Evolutionary conservation across 2,329 filamentous ascomycete species (phyloP), one percentile per base, ranked within the genome.

Genomic region (Aspergillus thermomutatus): DNA sequence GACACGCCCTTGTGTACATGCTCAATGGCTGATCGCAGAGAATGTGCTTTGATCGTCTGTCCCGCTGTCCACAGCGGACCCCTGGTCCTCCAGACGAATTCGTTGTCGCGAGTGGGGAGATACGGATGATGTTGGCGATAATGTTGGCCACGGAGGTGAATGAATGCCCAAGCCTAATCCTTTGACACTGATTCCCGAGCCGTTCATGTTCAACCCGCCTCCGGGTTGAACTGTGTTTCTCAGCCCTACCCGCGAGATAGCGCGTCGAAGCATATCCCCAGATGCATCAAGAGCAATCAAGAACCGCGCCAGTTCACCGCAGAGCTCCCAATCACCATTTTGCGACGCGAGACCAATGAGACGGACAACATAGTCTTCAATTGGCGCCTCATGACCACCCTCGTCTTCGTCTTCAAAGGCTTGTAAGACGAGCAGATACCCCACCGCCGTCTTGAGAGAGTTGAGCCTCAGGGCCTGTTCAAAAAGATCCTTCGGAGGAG

Each of bases 221-320:
- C 54, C 49, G 52, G 55, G 41, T 41, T 56, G 40, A 54, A 53
- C 57, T 52, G 59, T 48, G 52, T 57, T 54, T 53, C 69, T 66
- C n/a, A 75, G 54, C 7, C 72, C 72, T 8, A 78, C 73, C n/a
- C 77, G 72, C 8, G 69, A 67, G 52, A 80, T 71, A 8, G 78
- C 75, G 50, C 77, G 69, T 50, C 73, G 70, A 14, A 99, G 79
- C 47, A 90, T 93, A 63, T 88, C 86, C 0, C 94, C 94, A 14
- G 87, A 89, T 63, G 91, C 87, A 69, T 99, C 94, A 66, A 99
- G 86, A 4, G 93, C 93, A 49, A 95, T 92, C 55, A 99, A 77
- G 74, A 99, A 99, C n/a, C 93, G 82, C 10, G 94, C 92, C 27
- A 99, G 81, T 72, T 99, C 94, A 66, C 92, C 94, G 76, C 94